Base-by-base conservation (phyloP, 2,329 filamentous ascomycete genomes). In the Ceratocystiopsis brevicomis region DNA sequence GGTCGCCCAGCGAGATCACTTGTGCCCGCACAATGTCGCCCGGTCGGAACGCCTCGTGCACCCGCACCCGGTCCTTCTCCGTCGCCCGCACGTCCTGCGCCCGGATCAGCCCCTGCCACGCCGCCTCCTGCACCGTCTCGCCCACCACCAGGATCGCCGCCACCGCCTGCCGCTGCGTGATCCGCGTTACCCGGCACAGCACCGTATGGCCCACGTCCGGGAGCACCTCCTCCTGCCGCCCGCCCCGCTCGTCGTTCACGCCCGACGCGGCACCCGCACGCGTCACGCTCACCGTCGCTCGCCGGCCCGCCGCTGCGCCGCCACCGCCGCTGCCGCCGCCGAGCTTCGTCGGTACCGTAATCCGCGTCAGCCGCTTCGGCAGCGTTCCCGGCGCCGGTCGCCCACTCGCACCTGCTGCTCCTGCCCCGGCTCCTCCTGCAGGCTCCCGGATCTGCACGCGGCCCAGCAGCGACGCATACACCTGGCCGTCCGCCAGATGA, bases 1-100 rank as follows among this genome's bases (percentile, higher is more conserved):
- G 87, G 57, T 98, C 90, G 35, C 90, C 90, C 14, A 96, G 63
- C 9, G 82, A 90, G 46, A 93, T 90, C 54, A 98, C 86, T 44
- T 79, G 73, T 5, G 85, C 90, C 41, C 84, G 67, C 42, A 98
- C 83, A 50, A 96, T 76, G 64, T 98, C 90, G 0, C 90, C 90
- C 0, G 92, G 87, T 50, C 86, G 72, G 57, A 96, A 96, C 54
- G 80, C 83, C 58, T 94, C 86, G 51, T 84, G 79, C 49, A 96
- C 82, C 58, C 81, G 84, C 38, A 95, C 84, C 52, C 84, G 83
- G 58, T 96, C 90, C 63, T 95, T 94, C 64, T 98, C 90, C 16
- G 90, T 94, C 3, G 86, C 85, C 44, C 90, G 72, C 33, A 98
- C 84, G 57, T 98, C 90, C 63, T 96, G 88, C 49, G 79, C 76